Percentiles rank a stretch among this genome's conserved stretches.
Evolutionary conservation across 495 filamentous ascomycete genomes (phyloP).

Genomic region (Penicillium alfredii): DNA sequence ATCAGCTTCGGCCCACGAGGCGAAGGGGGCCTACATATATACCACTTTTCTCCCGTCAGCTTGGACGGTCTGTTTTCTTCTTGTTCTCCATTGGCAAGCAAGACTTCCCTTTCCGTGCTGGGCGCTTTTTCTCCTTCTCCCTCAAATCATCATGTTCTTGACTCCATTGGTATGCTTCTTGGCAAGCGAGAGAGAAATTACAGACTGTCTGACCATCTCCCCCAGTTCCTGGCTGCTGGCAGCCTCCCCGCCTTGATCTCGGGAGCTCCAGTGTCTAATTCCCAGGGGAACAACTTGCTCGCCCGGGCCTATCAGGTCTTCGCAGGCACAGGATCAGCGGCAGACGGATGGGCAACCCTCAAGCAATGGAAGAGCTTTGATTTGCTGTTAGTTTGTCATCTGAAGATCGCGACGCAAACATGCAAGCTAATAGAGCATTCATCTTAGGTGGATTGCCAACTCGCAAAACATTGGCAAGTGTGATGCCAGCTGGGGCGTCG

Average conservation of each 20-base stretch:
- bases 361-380: conserved; percentile 16
- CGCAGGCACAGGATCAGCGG: conserved; percentile 14
- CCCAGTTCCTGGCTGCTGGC: conserved; percentile 29
- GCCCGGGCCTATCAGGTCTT: conserved; percentile 12
- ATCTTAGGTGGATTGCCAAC: conserved; percentile 38
- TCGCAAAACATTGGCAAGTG: conserved; percentile 32
- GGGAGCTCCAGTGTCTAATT: conserved; percentile 24
- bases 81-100: too few relatives aligned
- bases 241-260: conserved; percentile 27
- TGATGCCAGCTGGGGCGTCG: conserved; percentile 36
- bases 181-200: too few relatives aligned
- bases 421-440: neutral
- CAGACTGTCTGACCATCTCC: too few relatives aligned
- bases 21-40: too few relatives aligned
- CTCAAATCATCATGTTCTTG: too few relatives aligned
- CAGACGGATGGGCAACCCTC: conserved; percentile 20
- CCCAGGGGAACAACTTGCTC: conserved; percentile 10
- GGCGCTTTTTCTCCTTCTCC: too few relatives aligned
- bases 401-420: too few relatives aligned
- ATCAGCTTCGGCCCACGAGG: too few relatives aligned
- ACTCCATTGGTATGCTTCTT: too few relatives aligned
- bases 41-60: too few relatives aligned
- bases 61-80: too few relatives aligned
- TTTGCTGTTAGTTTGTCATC: conserved; percentile 10
- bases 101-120: too few relatives aligned